phyloP scores from a whole-genome alignment of 345 rosid genomes.

The Rhodamnia rubescens region DNA sequence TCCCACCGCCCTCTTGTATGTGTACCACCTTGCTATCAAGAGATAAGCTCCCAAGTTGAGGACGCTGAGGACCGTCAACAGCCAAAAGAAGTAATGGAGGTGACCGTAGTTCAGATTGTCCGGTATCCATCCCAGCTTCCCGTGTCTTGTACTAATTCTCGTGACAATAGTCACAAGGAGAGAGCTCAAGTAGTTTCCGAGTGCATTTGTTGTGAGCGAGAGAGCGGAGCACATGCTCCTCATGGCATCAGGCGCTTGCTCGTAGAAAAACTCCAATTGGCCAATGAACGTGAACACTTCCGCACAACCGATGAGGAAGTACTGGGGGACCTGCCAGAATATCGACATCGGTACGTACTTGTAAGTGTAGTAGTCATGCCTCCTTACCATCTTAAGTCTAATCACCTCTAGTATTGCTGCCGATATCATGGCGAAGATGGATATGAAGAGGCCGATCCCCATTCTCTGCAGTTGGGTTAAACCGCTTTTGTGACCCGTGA shows the following conservation, averaged over 20 bases:
- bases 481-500: conserved; percentile 19
- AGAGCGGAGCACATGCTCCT: conserved; percentile 40
- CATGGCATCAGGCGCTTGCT: conserved; percentile 46
- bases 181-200: conserved; percentile 27
- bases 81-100: conserved; percentile 31
- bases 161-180: conserved; percentile 18
- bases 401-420: conserved; percentile 18
- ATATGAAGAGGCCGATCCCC: conserved; percentile 27
- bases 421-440: conserved; percentile 23
- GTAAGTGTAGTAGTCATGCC: conserved; percentile 12
- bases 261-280: conserved; percentile 38
- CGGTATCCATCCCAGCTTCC: conserved; percentile 27
- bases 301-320: conserved; percentile 37
- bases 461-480: conserved; percentile 31
- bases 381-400: conserved; percentile 15
- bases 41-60: conserved; percentile 19
- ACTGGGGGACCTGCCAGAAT: conserved; percentile 45
- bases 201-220: conserved; percentile 12
- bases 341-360: conserved; percentile 18
- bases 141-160: conserved; percentile 11
- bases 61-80: conserved; percentile 18
- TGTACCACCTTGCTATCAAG: conserved; percentile 25
- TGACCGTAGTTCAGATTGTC: conserved; percentile 30
- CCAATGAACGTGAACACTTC: conserved; percentile 40
- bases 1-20: conserved; percentile 21